Conservation (phyloP, 306 rosid genomes). For the Trifolium subterraneum region DNA sequence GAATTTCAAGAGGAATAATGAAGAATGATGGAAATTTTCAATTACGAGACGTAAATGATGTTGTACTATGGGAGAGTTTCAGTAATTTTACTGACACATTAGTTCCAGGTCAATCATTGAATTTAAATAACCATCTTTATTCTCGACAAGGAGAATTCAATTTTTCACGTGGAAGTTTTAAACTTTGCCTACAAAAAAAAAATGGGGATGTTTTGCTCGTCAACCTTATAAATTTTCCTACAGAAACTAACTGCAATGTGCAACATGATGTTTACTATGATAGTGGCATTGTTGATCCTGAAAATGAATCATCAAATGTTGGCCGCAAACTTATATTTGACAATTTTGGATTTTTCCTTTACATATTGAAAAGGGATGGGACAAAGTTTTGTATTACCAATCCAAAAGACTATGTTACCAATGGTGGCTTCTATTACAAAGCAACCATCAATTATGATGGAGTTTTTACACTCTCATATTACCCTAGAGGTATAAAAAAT, state of each 20-base stretch:
- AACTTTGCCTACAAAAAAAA: constrained; percentile 17
- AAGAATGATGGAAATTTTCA: constrained; percentile 16
- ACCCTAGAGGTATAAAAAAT: constrained; percentile 32
- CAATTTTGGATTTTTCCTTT: constrained; percentile 39
- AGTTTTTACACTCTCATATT: constrained; percentile 40
- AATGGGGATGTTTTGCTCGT: constrained; percentile 47
- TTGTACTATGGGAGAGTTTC: constrained; percentile 51
- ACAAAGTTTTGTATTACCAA: background rate
- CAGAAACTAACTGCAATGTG: background rate
- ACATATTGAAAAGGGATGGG: constrained; percentile 39
- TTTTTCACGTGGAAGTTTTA: constrained; percentile 49
- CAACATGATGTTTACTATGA: background rate
- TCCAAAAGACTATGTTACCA: background rate
- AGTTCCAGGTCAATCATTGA: constrained; percentile 38
- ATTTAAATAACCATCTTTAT: background rate
- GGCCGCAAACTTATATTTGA: constrained; percentile 45
- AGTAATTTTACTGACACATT: constrained; percentile 51
- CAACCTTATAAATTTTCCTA: constrained; percentile 36
- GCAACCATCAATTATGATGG: constrained; percentile 59
- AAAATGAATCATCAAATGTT: background rate
- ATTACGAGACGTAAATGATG: background rate
- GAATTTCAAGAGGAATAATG: background rate
- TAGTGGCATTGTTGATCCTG: background rate
- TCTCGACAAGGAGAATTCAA: constrained; percentile 37
- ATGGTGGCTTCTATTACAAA: constrained; percentile 35